Evolutionary conservation across 192 early-diverging fungal species (phyloP).

Genomic region (Radiomyces spectabilis): DNA sequence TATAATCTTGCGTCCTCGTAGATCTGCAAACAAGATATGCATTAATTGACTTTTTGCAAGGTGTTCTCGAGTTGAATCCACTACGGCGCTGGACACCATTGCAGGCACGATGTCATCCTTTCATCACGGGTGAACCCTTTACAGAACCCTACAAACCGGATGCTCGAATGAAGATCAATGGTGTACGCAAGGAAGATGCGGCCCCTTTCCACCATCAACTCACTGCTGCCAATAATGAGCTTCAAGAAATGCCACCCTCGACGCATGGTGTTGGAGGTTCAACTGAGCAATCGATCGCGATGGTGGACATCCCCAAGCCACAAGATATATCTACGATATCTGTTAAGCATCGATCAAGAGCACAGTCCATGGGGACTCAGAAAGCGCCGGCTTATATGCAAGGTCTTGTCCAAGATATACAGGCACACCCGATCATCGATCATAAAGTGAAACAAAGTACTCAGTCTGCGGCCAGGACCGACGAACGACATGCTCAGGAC

Average conservation of each 20-base stretch:
- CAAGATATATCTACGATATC: no score
- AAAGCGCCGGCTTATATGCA: constrained; percentile 3
- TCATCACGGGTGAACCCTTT: constrained; percentile 81
- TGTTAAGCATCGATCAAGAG: neutral
- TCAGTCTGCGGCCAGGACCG: no score
- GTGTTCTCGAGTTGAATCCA: constrained; percentile 87
- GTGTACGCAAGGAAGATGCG: neutral
- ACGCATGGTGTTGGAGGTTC: neutral
- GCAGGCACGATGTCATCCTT: constrained; percentile 91
- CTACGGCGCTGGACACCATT: constrained; percentile 89
- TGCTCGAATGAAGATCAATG: neutral
- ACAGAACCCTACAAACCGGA: constrained; percentile 44
- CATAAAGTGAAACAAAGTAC: no score
- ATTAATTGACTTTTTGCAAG: constrained; percentile 89
- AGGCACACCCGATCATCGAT: constrained; percentile 6
- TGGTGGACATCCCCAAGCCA: neutral
- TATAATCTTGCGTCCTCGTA: constrained; percentile 57
- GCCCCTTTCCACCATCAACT: neutral
- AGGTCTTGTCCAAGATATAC: constrained; percentile 2
- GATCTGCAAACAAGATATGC: constrained; percentile 63
- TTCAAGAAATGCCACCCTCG: neutral
- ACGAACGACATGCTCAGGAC: no score
- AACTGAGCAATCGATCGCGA: neutral
- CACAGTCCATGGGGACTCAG: neutral
- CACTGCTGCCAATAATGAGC: neutral